phyloP scores from a whole-genome alignment of 2,329 filamentous ascomycete genomes.

The Pseudocercospora fuligena region DNA sequence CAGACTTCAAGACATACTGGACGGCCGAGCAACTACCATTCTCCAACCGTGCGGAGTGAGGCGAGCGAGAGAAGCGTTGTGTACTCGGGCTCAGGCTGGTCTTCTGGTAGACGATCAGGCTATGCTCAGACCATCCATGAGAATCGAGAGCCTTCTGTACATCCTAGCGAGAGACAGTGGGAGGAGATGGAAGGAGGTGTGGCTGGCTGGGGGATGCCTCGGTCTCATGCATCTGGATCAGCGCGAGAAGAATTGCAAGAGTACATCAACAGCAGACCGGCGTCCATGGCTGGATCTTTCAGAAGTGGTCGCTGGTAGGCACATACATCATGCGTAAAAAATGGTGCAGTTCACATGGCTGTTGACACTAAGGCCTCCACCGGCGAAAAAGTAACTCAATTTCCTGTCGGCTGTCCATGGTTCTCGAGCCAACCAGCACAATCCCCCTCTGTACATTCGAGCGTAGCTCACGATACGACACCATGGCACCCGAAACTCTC shows the following conservation, averaged over 20 bases:
- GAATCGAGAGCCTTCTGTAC: not conserved
- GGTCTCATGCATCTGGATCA: not conserved
- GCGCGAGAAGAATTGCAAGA: not conserved
- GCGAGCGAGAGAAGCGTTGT: not conserved
- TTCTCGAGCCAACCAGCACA: too few species aligned
- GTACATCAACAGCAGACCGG: conserved; percentile 1
- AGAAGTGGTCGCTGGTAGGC: not conserved
- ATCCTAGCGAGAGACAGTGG: conserved; percentile 11
- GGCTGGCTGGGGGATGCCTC: not conserved
- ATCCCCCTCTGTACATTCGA: too few species aligned
- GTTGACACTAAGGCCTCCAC: too few species aligned
- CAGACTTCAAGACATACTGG: not conserved
- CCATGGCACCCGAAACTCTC: too few species aligned
- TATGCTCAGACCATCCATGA: not conserved
- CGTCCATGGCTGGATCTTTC: not conserved
- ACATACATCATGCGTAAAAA: too few species aligned
- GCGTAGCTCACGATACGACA: too few species aligned
- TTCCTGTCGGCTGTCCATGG: too few species aligned
- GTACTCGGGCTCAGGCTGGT: not conserved
- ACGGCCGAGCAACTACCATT: conserved; percentile 1
- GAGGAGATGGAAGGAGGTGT: conserved; percentile 16
- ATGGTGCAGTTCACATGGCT: too few species aligned
- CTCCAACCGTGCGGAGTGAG: not conserved
- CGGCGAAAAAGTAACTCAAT: too few species aligned
- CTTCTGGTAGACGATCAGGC: not conserved